Base-by-base conservation (phyloP, 164 flowering plant species). In the Sextonia rubra region DNA sequence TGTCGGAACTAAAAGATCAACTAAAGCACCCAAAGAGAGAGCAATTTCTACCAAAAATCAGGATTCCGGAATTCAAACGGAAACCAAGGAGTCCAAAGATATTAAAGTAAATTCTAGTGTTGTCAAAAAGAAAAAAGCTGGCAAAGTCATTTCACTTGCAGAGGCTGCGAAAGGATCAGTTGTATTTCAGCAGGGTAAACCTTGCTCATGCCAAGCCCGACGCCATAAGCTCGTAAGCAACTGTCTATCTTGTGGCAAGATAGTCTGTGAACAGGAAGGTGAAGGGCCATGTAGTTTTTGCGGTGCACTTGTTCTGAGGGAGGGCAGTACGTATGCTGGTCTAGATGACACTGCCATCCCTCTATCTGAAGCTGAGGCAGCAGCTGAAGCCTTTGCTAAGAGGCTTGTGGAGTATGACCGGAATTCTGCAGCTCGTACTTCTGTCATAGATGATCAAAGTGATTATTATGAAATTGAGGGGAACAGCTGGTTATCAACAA, bases 401-500 rank as follows among this genome's bases (percentile, higher is more conserved):
- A 93, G 92, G 80, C 93, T 93, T 30, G 94, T 93, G 60, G 99
- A 93, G 0, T 93, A 91, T 81, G 97, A 93, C 75, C 81, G 92
- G 23, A 84, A 96, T 74, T 82, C 99, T 74, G 98, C 99, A 9
- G 94, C 91, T 18, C 91, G 99, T 72, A 93, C 97, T 12, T 88
- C 91, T 58, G 98, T 93, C 63, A 93, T 96, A 65, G 98, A 96
- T 81, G 99, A 96, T 82, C 99, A 96, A 76, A 92, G 99, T 81
- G 99, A 93, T 77, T 96, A 96, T 69, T 96, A 93, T 76, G 91
- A 88, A 48, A 80, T 89, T 69, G 99, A 96, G 76, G 90, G 89
- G 25, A 96, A 89, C 72, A 88, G 82, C 74, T 96, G 99, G 99
- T 74, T 96, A 71, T 91, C 97, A 27, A 68, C 56, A 58, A 94